phyloP scores from a whole-genome alignment of 1,139 yeast genomes.

The Taphrina deformans region DNA sequence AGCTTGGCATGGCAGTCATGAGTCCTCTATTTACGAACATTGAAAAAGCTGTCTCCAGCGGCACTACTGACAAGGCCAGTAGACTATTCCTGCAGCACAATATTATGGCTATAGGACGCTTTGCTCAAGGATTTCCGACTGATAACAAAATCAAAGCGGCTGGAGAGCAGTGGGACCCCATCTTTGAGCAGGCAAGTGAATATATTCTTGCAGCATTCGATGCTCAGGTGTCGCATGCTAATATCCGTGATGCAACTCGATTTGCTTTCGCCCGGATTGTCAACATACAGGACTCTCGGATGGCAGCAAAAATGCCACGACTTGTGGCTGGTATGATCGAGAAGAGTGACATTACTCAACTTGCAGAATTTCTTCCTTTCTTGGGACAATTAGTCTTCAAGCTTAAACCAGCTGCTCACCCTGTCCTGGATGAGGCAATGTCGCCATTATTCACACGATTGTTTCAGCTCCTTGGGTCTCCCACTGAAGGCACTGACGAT shows the following conservation, averaged over 20 bases:
- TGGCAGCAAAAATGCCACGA: conserved; percentile 64
- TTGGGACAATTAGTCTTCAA: conserved; percentile 84
- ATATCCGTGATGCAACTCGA: conserved; percentile 80
- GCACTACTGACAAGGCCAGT: conserved; percentile 49
- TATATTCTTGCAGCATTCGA: conserved; percentile 83
- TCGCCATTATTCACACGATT: conserved; percentile 72
- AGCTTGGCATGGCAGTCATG: conserved; percentile 55
- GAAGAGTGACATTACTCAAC: conserved; percentile 63
- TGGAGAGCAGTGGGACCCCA: conserved; percentile 47
- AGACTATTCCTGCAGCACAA: conserved; percentile 81
- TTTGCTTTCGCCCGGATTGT: conserved; percentile 84
- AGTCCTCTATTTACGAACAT: conserved; percentile 76
- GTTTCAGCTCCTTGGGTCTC: conserved; percentile 56
- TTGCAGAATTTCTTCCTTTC: conserved; percentile 79
- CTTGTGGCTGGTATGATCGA: conserved; percentile 72
- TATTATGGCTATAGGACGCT: conserved; percentile 83
- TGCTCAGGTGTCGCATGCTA: conserved; percentile 63
- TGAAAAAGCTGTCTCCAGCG: conserved; percentile 54
- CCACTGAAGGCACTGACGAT: conserved; percentile 50
- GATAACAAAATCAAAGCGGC: conserved; percentile 48
- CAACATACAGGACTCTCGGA: conserved; percentile 62
- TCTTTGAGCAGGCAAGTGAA: conserved; percentile 71
- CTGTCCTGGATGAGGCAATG: conserved; percentile 68
- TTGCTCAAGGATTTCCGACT: conserved; percentile 68
- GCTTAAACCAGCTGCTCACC: conserved; percentile 69